These are phyloP conservation scores for Moesziomyces parantarcticus DNA, from an alignment of 1,284 basidiomycete species.

Conservation along the genomic window DNA sequence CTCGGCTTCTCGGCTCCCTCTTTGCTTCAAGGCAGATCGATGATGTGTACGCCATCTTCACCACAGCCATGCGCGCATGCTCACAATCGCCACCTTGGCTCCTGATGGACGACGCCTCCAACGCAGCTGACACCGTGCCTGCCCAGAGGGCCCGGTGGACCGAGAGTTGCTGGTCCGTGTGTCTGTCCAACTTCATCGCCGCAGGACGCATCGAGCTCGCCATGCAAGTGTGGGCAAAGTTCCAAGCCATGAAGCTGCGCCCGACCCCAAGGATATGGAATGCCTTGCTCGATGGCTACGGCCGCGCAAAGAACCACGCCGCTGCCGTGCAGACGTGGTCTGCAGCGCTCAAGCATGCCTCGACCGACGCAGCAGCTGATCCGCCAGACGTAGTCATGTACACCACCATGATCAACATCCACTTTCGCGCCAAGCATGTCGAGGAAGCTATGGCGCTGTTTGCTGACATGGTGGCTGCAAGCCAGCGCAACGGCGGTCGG, in stretches of 20 bases:
- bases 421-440: conserved; percentile 29
- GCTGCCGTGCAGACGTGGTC: conserved; percentile 50
- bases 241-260: conserved; percentile 14
- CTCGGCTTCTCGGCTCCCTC: conserved; percentile 51
- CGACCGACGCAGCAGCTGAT: background rate
- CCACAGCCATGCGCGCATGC: conserved; percentile 41
- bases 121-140: background rate
- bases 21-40: conserved; percentile 38
- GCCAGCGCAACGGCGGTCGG: conserved; percentile 13
- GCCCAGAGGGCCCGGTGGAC: conserved; percentile 38
- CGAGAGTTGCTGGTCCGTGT: conserved; percentile 55
- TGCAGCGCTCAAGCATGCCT: conserved; percentile 15
- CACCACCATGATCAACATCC: conserved; percentile 59
- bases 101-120: background rate
- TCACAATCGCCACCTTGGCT: conserved; percentile 22
- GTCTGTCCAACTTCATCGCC: conserved; percentile 48
- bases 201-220: conserved; percentile 44
- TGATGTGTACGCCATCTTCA: conserved; percentile 28
- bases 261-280: conserved; percentile 53
- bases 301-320: conserved; percentile 37
- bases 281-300: conserved; percentile 55
- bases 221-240: conserved; percentile 47
- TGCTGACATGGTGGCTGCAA: conserved; percentile 25
- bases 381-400: conserved; percentile 49
- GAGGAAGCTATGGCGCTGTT: conserved; percentile 48